Evolutionary conservation across 2,329 filamentous ascomycete species (phyloP).

Genomic region (Fragosphaeria purpurea): DNA sequence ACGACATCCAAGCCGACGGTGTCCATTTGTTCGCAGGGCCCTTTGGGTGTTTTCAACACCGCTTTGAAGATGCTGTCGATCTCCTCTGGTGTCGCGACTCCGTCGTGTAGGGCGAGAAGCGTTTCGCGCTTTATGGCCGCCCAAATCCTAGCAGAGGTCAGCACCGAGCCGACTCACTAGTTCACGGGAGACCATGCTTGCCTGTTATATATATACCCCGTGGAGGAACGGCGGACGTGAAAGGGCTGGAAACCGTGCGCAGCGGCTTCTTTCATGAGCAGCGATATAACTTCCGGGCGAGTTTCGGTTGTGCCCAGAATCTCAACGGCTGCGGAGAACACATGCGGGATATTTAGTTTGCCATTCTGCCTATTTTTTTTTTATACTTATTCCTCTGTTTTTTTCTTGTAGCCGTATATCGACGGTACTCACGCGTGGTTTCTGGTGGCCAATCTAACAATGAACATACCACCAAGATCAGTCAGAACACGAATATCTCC

Average conservation of each 20-base stretch:
- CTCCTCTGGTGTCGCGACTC: not conserved
- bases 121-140: slow-evolving; percentile 2
- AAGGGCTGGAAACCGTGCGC: slow-evolving; percentile 4
- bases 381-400: no score
- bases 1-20: slow-evolving; percentile 1
- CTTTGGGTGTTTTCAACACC: not conserved
- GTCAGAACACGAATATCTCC: no score
- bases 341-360: no score
- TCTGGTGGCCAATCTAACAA: slow-evolving; percentile 1
- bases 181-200: no score
- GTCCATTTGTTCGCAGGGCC: slow-evolving; percentile 3
- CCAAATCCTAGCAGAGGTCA: not conserved
- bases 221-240: not conserved
- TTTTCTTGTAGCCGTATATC: no score
- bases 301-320: not conserved
- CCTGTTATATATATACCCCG: slow-evolving; percentile 3
- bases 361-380: no score
- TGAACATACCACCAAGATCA: no score
- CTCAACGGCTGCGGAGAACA: not conserved
- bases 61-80: slow-evolving; percentile 2
- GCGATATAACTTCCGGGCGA: not conserved
- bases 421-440: not conserved
- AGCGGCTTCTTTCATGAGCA: not conserved
- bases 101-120: not conserved
- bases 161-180: no score